Evolutionary conservation across 1,284 basidiomycete species (phyloP), one percentile per base, ranked within the genome.

Genomic region (Somion occarium): DNA sequence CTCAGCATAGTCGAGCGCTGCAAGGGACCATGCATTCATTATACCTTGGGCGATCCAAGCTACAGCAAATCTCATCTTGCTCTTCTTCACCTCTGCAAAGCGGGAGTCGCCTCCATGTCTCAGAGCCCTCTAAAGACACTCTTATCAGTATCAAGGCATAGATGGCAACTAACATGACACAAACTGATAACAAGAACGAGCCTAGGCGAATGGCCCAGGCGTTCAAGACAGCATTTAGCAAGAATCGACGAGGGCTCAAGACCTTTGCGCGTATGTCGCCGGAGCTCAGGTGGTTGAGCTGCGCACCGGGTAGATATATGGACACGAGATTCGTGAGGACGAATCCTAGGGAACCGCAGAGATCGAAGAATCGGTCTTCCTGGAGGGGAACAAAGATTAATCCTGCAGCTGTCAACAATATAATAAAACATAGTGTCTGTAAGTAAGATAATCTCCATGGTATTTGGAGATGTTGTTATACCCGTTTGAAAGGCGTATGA

Each of bases 11-110:
- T n/a, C n/a, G n/a, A n/a, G n/a, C n/a, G n/a, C 42, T 34, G 34
- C 44, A n/a, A 39, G 25, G 19, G 5, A 38, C 18, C 42, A 47
- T 19, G 42, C 11, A 44, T 34, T 53, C 27, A 58, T 42, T 43
- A 38, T 30, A 79, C 80, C 80, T 71, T 91, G 88, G 5, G 76
- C 80, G 60, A 88, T 74, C 88, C 87, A 92, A 49, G 76, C 84
- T 34, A 63, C 71, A 1, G 82, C 73, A 62, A 91, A 91, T 49
- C 68, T 76, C 24, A 56, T 56, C 1, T 86, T 85, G 44, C 80
- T 61, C 50, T 76, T 76, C 64, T 87, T 89, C 53, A 88, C 75
- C 55, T 83, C 69, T 50, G 88, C 82, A 57, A 91, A 91, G 15
- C 88, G 70, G 5, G 83, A 82, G 64, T 91, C 87, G 3, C 73